Base-by-base conservation (phyloP, 2,329 filamentous ascomycete species). In the Aspergillus uvarum region DNA sequence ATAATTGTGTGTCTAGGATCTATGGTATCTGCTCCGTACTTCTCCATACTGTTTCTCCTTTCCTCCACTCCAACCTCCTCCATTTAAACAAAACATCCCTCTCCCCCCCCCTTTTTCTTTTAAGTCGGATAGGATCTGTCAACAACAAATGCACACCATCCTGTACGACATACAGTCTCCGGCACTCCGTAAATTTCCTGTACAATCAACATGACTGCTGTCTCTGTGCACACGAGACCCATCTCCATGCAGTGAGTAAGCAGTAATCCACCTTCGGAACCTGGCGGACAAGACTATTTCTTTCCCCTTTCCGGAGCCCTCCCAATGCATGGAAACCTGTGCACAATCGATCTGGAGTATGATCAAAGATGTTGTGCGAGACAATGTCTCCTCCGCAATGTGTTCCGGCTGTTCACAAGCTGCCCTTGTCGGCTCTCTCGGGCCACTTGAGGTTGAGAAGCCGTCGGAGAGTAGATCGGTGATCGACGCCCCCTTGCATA, bases 401-500 rank as follows among this genome's bases (percentile, higher is more conserved):
- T 24, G 42, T 21, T 32, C 42, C 53, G 16, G 12, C 42, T 44
- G 26, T 22, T 26, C n/a, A 16, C 44, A 48, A 48, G 16, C 16
- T 48, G 29, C 26, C 19, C 53, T 31, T 55, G 31, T 31, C 11
- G 2, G 16, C 31, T 21, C 29, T 47, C 29, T 32, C 42, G 21
- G 19, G 19, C 32, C 42, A 55, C 32, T 55, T 35, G 19, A 19
- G 21, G 24, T 21, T 29, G 42, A 55, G 12, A 11, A n/a, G 11
- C 19, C 53, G 53, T 29, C 53, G 53, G 53, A 54, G 31, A 55
- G 53, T 47, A 55, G 53, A 47, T 55, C 53, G 47, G 42, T 55
- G 53, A 55, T 55, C 53, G 53, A 29, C 53, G 14, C 53, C 47
- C 52, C 53, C 53, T 55, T 55, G 53, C 53, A 55, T 55, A 55